Conservation (phyloP, 768 basidiomycete genomes). For the Mycena haematopus region DNA sequence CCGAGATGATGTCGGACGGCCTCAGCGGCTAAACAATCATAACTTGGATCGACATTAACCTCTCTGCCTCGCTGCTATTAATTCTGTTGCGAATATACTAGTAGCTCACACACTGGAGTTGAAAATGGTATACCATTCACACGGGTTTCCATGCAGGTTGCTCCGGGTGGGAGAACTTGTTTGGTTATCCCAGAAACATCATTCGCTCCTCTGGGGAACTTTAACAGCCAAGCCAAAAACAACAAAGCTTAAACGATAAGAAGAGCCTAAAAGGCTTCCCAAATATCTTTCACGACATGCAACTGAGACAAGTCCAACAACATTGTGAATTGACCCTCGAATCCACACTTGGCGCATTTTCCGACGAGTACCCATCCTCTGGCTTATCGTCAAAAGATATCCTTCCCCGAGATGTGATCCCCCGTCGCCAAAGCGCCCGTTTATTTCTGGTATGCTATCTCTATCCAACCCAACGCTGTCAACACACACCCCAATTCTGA, state of each 20-base stretch:
- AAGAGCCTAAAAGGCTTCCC: background rate
- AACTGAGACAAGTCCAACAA: background rate
- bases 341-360: too few species aligned
- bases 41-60: too few species aligned
- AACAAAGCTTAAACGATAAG: slow-evolving; percentile 2
- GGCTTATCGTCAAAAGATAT: background rate
- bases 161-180: too few species aligned
- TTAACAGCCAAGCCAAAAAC: background rate
- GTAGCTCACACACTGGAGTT: background rate
- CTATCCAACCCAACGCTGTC: slow-evolving; percentile 12
- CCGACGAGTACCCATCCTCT: background rate
- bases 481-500: background rate
- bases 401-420: background rate
- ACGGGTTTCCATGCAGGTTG: background rate
- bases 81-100: background rate
- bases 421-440: slow-evolving; percentile 15
- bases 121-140: background rate
- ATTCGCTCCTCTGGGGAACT: background rate
- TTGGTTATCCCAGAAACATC: too few species aligned
- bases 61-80: too few species aligned
- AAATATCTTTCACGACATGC: too few species aligned
- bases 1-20: too few species aligned
- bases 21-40: too few species aligned
- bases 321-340: too few species aligned
- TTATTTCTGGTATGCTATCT: slow-evolving; percentile 2